Percentiles rank a stretch among this genome's conserved stretches.
phyloP scores from a whole-genome alignment of 2,329 filamentous ascomycete genomes.

The Elsinoe ampelina region DNA sequence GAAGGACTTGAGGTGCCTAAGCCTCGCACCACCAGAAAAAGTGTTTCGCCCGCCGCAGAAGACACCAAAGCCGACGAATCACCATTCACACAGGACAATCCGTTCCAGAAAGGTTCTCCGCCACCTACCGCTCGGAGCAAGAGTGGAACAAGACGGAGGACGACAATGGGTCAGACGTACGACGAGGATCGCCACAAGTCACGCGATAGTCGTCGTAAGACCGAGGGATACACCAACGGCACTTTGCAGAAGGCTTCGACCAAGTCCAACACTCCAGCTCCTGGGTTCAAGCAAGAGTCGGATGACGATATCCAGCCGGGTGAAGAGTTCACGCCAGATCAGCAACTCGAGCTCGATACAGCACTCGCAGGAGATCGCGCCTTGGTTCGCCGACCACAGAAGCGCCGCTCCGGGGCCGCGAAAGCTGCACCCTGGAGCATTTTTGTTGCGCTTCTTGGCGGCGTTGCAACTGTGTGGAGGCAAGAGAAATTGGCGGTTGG shows the following conservation, averaged over 20 bases:
- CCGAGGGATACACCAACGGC: conserved; percentile 38
- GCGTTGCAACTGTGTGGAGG: conserved; percentile 74
- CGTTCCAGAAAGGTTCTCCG: conserved; percentile 80
- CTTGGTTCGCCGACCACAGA: conserved; percentile 10
- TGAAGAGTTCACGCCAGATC: conserved; percentile 92
- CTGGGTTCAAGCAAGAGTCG: conserved; percentile 26
- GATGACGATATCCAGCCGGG: conserved; percentile 50
- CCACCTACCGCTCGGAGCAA: conserved; percentile 39
- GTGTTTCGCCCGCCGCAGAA: conserved; percentile 28
- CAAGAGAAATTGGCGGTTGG: conserved; percentile 95
- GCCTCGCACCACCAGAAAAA: conserved; percentile 31
- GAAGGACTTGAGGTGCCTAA: conserved; percentile 7
- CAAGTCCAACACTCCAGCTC: conserved; percentile 46
- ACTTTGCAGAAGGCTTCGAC: conserved; percentile 42
- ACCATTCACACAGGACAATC: conserved; percentile 82
- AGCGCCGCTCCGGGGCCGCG: conserved; percentile 32
- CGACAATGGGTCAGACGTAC: conserved; percentile 37
- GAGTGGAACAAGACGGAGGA: conserved; percentile 41
- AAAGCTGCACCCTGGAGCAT: conserved; percentile 63
- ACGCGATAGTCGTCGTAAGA: conserved; percentile 34
- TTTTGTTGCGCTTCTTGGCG: conserved; percentile 57
- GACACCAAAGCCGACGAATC: conserved; percentile 36
- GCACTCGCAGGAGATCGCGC: conserved; percentile 44
- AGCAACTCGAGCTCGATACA: conserved; percentile 67
- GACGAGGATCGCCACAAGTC: conserved; percentile 35